Percentiles rank a stretch among this genome's conserved stretches.
These are phyloP conservation scores for Candida gigantensis DNA, from an alignment of 1,139 yeast genomes.

Conservation along the genomic window DNA sequence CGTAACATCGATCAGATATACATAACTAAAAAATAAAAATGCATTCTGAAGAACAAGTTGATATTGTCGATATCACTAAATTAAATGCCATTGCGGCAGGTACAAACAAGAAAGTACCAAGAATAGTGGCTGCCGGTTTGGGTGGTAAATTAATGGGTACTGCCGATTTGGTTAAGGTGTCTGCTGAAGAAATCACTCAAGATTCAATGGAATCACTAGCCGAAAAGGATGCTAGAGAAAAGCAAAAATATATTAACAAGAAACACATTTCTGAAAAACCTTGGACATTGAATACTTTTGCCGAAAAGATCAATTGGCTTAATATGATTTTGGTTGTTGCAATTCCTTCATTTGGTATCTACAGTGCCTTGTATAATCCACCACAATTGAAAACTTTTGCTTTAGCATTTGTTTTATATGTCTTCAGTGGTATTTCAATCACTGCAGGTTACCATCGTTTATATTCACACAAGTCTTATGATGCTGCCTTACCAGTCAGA, in stretches of 20 bases:
- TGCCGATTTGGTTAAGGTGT: constrained; percentile 63
- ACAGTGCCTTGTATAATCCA: constrained; percentile 48
- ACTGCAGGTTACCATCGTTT: constrained; percentile 83
- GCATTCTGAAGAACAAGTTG: constrained; percentile 24
- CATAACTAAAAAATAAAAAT: constrained; percentile 2
- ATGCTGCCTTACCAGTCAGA: constrained; percentile 70
- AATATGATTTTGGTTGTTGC: constrained; percentile 75
- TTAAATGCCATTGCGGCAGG: constrained; percentile 92
- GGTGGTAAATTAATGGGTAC: constrained; percentile 83
- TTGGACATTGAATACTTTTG: constrained; percentile 83
- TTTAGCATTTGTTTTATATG: constrained; percentile 64
- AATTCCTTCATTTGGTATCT: constrained; percentile 68
- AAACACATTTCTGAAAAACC: constrained; percentile 90
- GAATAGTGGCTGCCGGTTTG: constrained; percentile 76
- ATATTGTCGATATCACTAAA: constrained; percentile 66
- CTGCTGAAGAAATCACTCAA: constrained; percentile 61
- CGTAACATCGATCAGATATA: no score
- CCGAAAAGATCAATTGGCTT: constrained; percentile 89
- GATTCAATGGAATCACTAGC: constrained; percentile 52
- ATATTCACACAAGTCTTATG: constrained; percentile 84
- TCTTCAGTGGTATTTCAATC: constrained; percentile 80
- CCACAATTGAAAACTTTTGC: constrained; percentile 61
- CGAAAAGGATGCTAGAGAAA: constrained; percentile 57
- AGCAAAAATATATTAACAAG: constrained; percentile 45
- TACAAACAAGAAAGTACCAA: constrained; percentile 63